Conservation (phyloP, 106 monocot genomes). For the Vanilla planifolia region DNA sequence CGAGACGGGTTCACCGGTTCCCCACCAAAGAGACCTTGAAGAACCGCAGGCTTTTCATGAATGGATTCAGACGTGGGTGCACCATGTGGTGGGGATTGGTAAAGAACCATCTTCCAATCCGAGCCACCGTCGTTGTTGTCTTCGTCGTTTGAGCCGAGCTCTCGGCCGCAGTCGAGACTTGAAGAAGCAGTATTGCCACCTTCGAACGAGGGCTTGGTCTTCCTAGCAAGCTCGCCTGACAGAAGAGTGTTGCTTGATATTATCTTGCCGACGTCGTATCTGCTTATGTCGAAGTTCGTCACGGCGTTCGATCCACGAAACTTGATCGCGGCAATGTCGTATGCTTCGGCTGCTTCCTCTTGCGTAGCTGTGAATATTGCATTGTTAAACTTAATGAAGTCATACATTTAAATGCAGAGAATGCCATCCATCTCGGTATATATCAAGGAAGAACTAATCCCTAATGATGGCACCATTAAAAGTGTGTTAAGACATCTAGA, state of each 20-base stretch:
- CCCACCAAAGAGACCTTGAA: slow-evolving; percentile 22
- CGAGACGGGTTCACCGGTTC: slow-evolving; percentile 16
- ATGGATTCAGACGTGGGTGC: slow-evolving; percentile 12
- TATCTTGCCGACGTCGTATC: slow-evolving; percentile 88
- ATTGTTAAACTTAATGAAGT: too few species aligned
- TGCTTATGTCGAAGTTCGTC: slow-evolving; percentile 92
- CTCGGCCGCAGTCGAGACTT: slow-evolving; percentile 13
- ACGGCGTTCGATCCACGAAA: slow-evolving; percentile 91
- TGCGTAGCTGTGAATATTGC: slow-evolving; percentile 62
- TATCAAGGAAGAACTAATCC: too few species aligned
- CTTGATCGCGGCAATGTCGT: slow-evolving; percentile 94
- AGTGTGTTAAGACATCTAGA: too few species aligned
- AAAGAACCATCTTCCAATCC: slow-evolving; percentile 56
- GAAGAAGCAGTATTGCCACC: not conserved
- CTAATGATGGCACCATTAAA: too few species aligned
- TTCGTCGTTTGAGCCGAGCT: slow-evolving; percentile 23
- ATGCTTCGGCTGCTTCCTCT: slow-evolving; percentile 98
- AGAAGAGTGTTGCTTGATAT: slow-evolving; percentile 79
- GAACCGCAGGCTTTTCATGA: slow-evolving; percentile 11
- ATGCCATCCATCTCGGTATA: too few species aligned
- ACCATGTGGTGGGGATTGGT: slow-evolving; percentile 22
- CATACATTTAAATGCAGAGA: too few species aligned
- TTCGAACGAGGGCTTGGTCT: slow-evolving; percentile 29
- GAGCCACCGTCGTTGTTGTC: slow-evolving; percentile 17
- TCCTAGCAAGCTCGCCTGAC: slow-evolving; percentile 59